Evolutionary conservation across 2,329 filamentous ascomycete species (phyloP), one percentile per base, ranked within the genome.

Genomic region (Fonsecaea erecta): DNA sequence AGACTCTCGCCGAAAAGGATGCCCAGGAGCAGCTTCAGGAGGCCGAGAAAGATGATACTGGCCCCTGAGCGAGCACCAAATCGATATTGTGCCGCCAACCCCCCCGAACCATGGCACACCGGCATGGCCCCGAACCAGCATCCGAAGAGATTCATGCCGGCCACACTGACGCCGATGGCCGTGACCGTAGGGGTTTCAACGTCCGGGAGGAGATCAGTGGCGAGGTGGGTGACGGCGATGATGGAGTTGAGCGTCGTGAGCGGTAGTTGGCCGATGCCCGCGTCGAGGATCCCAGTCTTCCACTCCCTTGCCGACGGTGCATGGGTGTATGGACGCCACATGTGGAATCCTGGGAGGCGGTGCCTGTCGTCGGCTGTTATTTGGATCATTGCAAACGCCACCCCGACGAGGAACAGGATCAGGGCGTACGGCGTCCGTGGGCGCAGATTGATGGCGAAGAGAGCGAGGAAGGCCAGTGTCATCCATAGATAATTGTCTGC

Each of bases 41-140:
- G 52, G 0, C 94, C 94, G 0, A 98, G 85, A 26, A 96, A 75
- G 60, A 97, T 86, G 67, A 97, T 85, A 71, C 90, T 93, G 0
- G 92, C 87, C 9, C 94, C 94, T 65, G 91, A 96, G 54, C 94
- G 88, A 3, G 94, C 93, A 0, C 94, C 94, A 71, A 98, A 98
- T 3, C 92, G 88, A 76, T 92, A 92, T 75, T 98, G 94, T 0
- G 90, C 95, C 4, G 95, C 95, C 0, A 98, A 82, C 0, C 94
- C 94, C 1, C 94, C 94, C 0, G 92, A 92, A 4, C 94, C 94
- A 75, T 98, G 95, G 74, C 95, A 98, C 3, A 95, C 88, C 2
- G 94, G 95, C 95, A 97, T 98, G 4, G 90, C 90, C 54, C 93
- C 93, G 73, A 97, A 96, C 91, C 92, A 96, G 73, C 91, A 93